Evolutionary conservation across 495 filamentous ascomycete genomes (phyloP), one percentile per base, ranked within the genome.

Genomic region (Penicillium pancosmium): DNA sequence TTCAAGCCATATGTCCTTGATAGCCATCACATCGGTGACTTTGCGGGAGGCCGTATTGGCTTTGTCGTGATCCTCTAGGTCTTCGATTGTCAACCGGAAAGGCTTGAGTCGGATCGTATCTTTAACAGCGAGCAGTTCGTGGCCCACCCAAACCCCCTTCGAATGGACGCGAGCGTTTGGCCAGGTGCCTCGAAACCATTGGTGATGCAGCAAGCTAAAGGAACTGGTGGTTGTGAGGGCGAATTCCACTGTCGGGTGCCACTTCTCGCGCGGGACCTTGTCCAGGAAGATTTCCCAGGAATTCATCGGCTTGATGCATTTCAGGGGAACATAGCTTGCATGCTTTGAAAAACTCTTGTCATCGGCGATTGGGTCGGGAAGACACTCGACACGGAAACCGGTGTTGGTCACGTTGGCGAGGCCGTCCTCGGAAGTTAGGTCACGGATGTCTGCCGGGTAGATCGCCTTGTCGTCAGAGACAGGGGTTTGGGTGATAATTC

Each of bases 351-450:
- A 74, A 19, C 73, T 69, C 59, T 86, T 86, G 55, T 81, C 71
- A n/a, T 68, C 61, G 27, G 68, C 68, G 53, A 82, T 73, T 0
- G 80, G 80, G 43, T 84, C 66, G 0, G 84, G 78, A 2, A 83
- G 69, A 1, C 78, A 80, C 61, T 87, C 84, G 4, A 88, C 73
- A 3, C 84, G 81, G 50, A 84, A 84, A 0, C 85, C 84, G n/a
- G 78, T 79, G 46, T 80, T 73, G 57, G 75, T 82, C n/a, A 84
- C 16, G 3, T 46, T 66, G 5, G 55, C 46, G 11, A 48, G 68
- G 34, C 57, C 64, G 38, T 75, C 54, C 56, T 83, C 84, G 0
- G 61, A 36, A 0, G 63, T 66, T 2, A 72, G 71, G 23, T 65
- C 54, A 10, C 75, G 62, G 4, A 84, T 68, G 46, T 86, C 82